Evolutionary conservation across 495 filamentous ascomycete genomes (phyloP), one percentile per base, ranked within the genome.

Genomic region (Hypoxylon subgilvum): DNA sequence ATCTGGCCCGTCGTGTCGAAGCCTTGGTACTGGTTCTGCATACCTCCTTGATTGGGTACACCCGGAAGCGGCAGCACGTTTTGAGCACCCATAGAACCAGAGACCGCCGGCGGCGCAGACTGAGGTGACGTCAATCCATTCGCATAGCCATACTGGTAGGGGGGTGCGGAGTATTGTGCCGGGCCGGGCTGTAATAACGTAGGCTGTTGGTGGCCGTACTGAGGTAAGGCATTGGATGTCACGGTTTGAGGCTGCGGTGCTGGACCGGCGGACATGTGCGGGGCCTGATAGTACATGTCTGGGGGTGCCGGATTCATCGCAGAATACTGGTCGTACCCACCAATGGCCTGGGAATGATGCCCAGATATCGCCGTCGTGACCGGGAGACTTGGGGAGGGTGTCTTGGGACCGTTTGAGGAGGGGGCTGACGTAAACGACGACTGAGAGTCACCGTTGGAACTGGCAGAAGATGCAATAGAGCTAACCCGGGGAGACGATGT

Each of bases 1-100:
- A 94, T 72, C 73, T 98, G 94, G n/a, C 94, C 94, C 8, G 90
- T 94, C 0, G 85, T 83, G 70, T 98, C 94, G 68, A 89, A 92
- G 2, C 84, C 81, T 66, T 85, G 85, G 74, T 73, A 77, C 70
- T 74, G 80, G 72, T 52, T 79, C 28, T 65, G 70, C 80, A 83
- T 76, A 56, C 78, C 60, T 54, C 68, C 70, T 70, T 76, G 79
- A 76, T 69, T 77, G 38, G 73, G 74, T 45, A 74, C 78, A 12
- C 78, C 83, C 32, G 90, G 90, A 2, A 92, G 74, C 4, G 90
- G 89, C 14, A 91, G 71, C 9, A 92, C 74, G 53, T 79, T 79
- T 28, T 66, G 83, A 69, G 64, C 74, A 69, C 61, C 75, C 85
- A 94, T 88, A 0, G 87, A 80, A 40, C 86, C 85, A 4, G 89